Conservation (phyloP, 225 moss, liverwort and hornwort genomes). For the Bryum argenteum region DNA sequence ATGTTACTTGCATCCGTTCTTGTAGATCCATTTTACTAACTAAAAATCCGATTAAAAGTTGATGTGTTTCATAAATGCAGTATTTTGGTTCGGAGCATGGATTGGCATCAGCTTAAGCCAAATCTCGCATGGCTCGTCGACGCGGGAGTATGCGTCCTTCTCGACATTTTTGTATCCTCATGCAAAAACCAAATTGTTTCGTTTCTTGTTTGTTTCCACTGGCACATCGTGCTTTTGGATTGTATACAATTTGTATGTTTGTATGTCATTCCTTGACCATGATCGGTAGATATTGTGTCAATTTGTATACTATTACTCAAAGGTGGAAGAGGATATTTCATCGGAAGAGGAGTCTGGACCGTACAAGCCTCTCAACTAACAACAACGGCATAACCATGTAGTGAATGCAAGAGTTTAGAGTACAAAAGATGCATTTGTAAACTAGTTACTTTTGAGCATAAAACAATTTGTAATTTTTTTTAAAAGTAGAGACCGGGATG, state of each 20-base stretch:
- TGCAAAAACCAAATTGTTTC: neutral
- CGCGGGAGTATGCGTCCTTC: constrained; percentile 71
- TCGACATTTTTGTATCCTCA: constrained; percentile 78
- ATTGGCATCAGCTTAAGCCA: constrained; percentile 68
- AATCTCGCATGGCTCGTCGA: constrained; percentile 91
- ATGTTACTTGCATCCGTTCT: neutral
- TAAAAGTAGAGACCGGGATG: neutral
- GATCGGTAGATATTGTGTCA: constrained; percentile 35
- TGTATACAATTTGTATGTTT: too few species aligned
- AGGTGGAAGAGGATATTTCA: constrained; percentile 21
- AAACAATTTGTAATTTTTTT: neutral
- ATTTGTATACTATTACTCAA: constrained; percentile 33
- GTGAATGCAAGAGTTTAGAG: constrained; percentile 6
- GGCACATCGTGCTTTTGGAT: too few species aligned
- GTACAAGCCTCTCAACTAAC: constrained; percentile 30
- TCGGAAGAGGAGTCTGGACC: neutral
- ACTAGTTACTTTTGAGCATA: neutral
- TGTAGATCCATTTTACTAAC: neutral
- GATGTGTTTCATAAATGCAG: constrained; percentile 31
- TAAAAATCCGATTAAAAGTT: neutral
- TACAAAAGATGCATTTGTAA: neutral
- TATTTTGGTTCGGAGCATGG: constrained; percentile 66
- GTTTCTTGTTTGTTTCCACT: too few species aligned
- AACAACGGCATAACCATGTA: neutral
- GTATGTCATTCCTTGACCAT: constrained; percentile 16